Conservation (phyloP, 345 rosid species). For the Syzygium jambos region DNA sequence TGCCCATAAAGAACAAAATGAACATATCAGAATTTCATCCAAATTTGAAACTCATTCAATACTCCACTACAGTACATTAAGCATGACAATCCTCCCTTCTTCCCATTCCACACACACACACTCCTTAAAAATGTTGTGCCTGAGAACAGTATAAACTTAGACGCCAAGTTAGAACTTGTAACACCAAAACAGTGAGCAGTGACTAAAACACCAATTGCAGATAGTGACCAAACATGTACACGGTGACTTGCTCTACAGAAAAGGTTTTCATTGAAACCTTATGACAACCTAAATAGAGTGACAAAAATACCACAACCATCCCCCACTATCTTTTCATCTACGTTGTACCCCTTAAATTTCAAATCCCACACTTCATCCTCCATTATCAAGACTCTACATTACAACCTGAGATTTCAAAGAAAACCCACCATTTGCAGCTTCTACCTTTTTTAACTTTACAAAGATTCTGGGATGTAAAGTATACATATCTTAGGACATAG, state of each 20-base stretch:
- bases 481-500: not conserved
- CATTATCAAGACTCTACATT: not conserved
- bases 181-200: not conserved
- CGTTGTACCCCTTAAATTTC: not conserved
- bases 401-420: not conserved
- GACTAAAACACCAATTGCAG: not conserved
- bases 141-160: not conserved
- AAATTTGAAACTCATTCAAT: not conserved
- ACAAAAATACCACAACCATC: not conserved
- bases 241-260: not conserved
- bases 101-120: not conserved
- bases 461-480: not conserved
- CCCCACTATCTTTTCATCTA: not conserved
- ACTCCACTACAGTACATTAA: not conserved
- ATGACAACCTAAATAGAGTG: not conserved
- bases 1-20: slow-evolving; percentile 21
- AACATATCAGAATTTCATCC: not conserved
- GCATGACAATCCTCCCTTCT: not conserved
- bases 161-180: not conserved
- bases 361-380: not conserved
- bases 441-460: not conserved
- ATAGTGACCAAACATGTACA: not conserved
- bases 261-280: not conserved
- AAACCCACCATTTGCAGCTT: not conserved
- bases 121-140: not conserved